These are phyloP conservation scores for Nicotiana paniculata DNA, from an alignment of 257 asterid species.

Conservation along the genomic window DNA sequence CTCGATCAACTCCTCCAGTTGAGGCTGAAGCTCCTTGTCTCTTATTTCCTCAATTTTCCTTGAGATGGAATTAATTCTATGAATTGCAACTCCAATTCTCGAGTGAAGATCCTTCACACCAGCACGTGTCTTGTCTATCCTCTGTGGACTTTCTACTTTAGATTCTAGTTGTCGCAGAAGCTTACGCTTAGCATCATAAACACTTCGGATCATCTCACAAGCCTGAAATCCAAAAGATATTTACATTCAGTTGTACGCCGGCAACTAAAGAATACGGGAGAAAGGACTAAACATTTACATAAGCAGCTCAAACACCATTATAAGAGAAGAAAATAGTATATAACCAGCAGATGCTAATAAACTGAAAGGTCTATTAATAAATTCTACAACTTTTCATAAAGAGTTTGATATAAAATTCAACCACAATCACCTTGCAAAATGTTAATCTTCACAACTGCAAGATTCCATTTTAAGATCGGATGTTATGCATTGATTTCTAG, in stretches of 20 bases:
- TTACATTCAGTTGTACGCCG: conserved; percentile 1
- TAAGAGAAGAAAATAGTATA: neutral
- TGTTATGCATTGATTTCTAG: neutral
- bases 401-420: neutral
- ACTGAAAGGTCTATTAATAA: neutral
- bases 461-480: neutral
- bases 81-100: conserved; percentile 82
- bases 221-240: conserved; percentile 44
- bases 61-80: conserved; percentile 73
- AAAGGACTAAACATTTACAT: neutral
- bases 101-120: conserved; percentile 88
- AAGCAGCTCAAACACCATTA: neutral
- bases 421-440: neutral
- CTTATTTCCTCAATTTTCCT: conserved; percentile 83
- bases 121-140: conserved; percentile 78
- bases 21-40: conserved; percentile 90
- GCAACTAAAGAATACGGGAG: neutral
- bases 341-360: neutral
- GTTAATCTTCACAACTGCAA: neutral
- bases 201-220: conserved; percentile 54
- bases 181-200: conserved; percentile 72
- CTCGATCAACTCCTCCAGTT: conserved; percentile 89
- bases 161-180: conserved; percentile 80
- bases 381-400: neutral
- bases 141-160: conserved; percentile 33